Conservation (phyloP, 805 yeast genomes). For the Myxozyma nipponensis region DNA sequence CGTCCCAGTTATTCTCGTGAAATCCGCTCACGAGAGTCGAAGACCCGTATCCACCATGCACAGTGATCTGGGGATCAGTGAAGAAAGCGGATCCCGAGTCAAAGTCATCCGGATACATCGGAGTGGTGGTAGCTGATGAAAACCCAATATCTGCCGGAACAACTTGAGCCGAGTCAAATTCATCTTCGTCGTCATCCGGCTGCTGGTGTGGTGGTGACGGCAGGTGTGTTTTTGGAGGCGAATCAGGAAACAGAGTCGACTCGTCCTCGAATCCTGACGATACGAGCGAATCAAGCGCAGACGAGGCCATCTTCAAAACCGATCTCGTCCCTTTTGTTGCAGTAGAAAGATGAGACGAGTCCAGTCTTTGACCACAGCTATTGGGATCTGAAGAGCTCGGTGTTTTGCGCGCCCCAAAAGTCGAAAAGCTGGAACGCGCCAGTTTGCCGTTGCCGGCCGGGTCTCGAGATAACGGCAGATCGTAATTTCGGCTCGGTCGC, state of each 20-base stretch:
- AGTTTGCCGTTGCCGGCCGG: no score
- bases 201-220: background rate
- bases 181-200: constrained; percentile 1
- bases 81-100: constrained; percentile 18
- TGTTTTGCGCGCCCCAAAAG: no score
- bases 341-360: no score
- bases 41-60: constrained; percentile 10
- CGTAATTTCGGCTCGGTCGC: no score
- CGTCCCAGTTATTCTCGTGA: constrained; percentile 19
- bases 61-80: constrained; percentile 1
- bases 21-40: background rate
- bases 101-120: constrained; percentile 24
- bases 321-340: no score
- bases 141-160: constrained; percentile 3
- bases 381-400: no score
- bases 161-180: background rate
- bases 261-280: constrained; percentile 14
- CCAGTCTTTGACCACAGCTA: no score
- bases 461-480: no score
- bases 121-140: constrained; percentile 6
- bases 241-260: constrained; percentile 10
- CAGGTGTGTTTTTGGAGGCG: background rate
- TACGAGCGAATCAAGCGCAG: background rate
- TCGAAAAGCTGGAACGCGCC: no score
- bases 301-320: constrained; percentile 1